Evolutionary conservation across 192 early-diverging fungal genomes (phyloP).

Genomic region (Fimicolochytrium jonesii): DNA sequence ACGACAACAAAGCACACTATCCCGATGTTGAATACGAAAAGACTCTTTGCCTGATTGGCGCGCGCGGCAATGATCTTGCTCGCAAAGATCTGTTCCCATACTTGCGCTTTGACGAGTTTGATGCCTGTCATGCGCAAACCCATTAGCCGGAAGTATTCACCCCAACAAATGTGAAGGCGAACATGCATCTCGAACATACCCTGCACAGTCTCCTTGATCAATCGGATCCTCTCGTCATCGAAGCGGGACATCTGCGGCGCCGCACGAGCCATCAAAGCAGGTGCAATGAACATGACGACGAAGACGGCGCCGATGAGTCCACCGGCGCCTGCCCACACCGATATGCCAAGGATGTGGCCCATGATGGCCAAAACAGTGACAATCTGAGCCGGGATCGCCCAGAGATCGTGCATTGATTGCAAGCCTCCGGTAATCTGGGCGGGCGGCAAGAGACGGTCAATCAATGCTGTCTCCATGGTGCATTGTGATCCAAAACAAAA

Average conservation of each 20-base stretch:
- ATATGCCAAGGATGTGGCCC: constrained; percentile 12
- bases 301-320: neutral
- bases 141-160: too few species aligned
- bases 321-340: constrained; percentile 17
- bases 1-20: too few species aligned
- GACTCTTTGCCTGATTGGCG: too few species aligned
- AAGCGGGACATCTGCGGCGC: neutral
- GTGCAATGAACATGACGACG: constrained; percentile 10
- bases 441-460: neutral
- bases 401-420: constrained; percentile 4
- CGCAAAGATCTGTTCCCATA: too few species aligned
- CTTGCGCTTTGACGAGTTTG: too few species aligned
- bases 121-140: too few species aligned
- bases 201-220: too few species aligned
- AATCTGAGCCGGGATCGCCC: constrained; percentile 14
- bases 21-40: too few species aligned
- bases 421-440: neutral
- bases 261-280: constrained; percentile 2
- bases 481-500: neutral
- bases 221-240: constrained; percentile 24
- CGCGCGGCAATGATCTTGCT: too few species aligned
- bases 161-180: too few species aligned
- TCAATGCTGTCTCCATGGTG: neutral
- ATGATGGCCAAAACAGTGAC: constrained; percentile 6
- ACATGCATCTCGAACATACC: too few species aligned